Base-by-base conservation (phyloP, 106 monocot species). In the Cymbidium sinense region DNA sequence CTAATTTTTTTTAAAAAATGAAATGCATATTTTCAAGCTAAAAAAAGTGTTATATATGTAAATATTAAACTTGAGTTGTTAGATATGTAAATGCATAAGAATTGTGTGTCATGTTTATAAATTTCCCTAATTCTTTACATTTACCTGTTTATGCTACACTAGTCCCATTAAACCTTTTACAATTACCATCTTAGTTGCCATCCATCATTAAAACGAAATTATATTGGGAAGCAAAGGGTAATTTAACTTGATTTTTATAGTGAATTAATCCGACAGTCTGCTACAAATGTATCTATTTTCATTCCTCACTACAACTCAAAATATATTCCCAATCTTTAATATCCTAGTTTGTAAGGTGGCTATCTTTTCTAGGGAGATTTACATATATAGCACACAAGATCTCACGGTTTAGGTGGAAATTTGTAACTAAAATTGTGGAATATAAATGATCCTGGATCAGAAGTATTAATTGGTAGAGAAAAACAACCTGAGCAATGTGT, bases 401-500 rank as follows among this genome's bases (percentile, higher is more conserved):
- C 58, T 58, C 58, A 58, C 58, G 4, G 58, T 21, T 58, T 30
- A 33, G 33, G 33, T 0, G 33, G 10, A 67, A 67, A 67, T 67
- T n/a, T 17, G 31, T 31, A 17, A 67, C 11, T 33, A 25, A 12
- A 62, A 62, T 27, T 23, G 27, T 33, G 67, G 31, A 31, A 30
- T 67, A 67, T 15, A 47, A 1, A 67, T 67, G 12, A 67, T 33
- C 30, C 1, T 30, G 33, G 31, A 67, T 33, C 58, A 25, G n/a
- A 6, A 33, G 30, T 31, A 58, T 58, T 58, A 0, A 58, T 58
- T n/a, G 8, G 58, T 58, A 67, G 31, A 34, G 10, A 21, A 29
- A n/a, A 76, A 8, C 34, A 78, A 85, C 90, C 90, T 87, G 70
- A 90, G 83, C 79, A 90, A 65, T 8, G 76, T 85, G 70, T 90